phyloP scores from a whole-genome alignment of 2,329 filamentous ascomycete species.

The Cladosporium phlei region DNA sequence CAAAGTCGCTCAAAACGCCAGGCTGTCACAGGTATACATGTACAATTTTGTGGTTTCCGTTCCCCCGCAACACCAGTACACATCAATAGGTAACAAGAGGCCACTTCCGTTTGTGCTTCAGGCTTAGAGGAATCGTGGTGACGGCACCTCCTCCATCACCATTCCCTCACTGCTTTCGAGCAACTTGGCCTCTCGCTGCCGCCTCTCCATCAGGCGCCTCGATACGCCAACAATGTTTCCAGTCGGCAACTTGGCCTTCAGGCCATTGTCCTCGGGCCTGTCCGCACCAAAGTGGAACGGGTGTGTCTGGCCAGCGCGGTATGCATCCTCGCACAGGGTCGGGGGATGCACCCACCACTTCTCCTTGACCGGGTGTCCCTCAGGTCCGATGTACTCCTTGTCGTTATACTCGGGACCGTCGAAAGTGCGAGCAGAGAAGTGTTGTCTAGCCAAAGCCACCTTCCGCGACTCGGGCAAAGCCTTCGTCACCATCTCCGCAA shows the following conservation, averaged over 20 bases:
- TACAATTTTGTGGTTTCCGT: no score
- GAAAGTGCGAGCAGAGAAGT: constrained; percentile 34
- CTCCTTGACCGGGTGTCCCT: constrained; percentile 41
- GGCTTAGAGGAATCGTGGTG: no score
- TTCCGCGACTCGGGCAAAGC: not conserved
- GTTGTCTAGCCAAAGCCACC: constrained; percentile 17
- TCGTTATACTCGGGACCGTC: constrained; percentile 38
- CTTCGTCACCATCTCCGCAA: constrained; percentile 32
- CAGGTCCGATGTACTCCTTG: constrained; percentile 34
- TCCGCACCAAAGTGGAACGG: constrained; percentile 28
- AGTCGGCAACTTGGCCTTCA: constrained; percentile 19
- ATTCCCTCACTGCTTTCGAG: not conserved
- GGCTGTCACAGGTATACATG: no score
- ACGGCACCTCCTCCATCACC: no score
- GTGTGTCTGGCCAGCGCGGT: constrained; percentile 31
- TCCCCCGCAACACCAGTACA: no score
- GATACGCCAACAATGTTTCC: constrained; percentile 21
- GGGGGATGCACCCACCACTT: constrained; percentile 45
- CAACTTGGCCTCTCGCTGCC: not conserved
- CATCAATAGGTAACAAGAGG: no score
- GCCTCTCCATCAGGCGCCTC: constrained; percentile 17
- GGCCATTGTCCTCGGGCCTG: constrained; percentile 21
- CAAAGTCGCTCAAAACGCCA: no score
- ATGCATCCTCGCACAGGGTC: constrained; percentile 33
- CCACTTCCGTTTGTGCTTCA: no score